These are phyloP conservation scores for Aspergillus caelatus DNA, from an alignment of 2,329 filamentous ascomycete species.

Conservation along the genomic window DNA sequence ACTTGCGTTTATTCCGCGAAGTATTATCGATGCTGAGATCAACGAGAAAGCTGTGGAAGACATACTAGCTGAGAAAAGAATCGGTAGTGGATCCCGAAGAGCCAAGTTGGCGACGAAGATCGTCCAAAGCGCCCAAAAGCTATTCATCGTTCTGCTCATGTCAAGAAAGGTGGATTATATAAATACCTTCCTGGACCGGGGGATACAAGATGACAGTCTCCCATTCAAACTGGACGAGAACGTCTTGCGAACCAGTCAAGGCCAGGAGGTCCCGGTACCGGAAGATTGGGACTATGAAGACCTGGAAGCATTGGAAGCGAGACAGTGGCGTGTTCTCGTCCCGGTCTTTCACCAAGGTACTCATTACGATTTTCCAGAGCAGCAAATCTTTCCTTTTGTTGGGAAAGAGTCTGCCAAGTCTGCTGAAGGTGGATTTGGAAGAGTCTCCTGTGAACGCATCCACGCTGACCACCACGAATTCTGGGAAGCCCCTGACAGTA, in stretches of 20 bases:
- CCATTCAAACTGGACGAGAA: background rate
- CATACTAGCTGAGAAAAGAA: background rate
- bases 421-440: slow-evolving; percentile 3
- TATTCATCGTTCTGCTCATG: slow-evolving; percentile 7
- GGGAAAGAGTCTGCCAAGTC: background rate
- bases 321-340: slow-evolving; percentile 14
- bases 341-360: slow-evolving; percentile 1
- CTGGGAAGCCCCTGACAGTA: background rate
- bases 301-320: slow-evolving; percentile 1
- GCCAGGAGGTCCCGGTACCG: background rate
- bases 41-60: background rate
- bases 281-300: slow-evolving; percentile 1
- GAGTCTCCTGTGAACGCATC: slow-evolving; percentile 14
- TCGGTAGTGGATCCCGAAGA: background rate
- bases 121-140: background rate
- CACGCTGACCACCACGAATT: slow-evolving; percentile 17
- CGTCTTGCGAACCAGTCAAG: slow-evolving; percentile 6
- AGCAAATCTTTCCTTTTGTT: slow-evolving; percentile 12
- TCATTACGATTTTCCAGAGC: slow-evolving; percentile 9
- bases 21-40: background rate
- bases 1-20: background rate
- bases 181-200: background rate
- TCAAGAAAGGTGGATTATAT: background rate
- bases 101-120: background rate
- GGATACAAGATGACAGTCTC: slow-evolving; percentile 6